A percentile compares a stretch with the other conserved stretches of the same genome.
phyloP scores from a whole-genome alignment of 169 alveolate genomes.

The Pseudocohnilembus persalinus region DNA sequence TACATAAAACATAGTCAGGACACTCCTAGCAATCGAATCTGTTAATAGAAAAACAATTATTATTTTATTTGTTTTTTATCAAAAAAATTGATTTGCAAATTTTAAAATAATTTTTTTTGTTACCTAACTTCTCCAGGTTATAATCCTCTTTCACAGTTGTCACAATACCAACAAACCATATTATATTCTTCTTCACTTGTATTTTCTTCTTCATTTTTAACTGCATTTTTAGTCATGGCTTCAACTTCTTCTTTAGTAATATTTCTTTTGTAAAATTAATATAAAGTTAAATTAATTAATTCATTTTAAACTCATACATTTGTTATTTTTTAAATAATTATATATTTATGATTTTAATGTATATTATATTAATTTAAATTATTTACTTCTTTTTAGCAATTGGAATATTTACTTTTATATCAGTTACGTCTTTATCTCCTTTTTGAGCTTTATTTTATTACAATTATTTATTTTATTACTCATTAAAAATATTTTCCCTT shows the following conservation, averaged over 20 bases:
- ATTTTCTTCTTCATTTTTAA: neutral
- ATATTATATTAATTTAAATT: neutral
- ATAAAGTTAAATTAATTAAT: slow-evolving; percentile 11
- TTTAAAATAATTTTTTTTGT: too few relatives aligned
- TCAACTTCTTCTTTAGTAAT: neutral
- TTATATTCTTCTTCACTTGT: slow-evolving; percentile 11
- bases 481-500: neutral
- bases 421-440: slow-evolving; percentile 34
- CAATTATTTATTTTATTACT: neutral
- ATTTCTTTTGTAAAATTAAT: slow-evolving; percentile 26
- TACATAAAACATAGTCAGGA: slow-evolving; percentile 44
- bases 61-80: too few relatives aligned
- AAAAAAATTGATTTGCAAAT: too few relatives aligned
- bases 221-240: neutral
- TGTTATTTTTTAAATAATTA: too few relatives aligned
- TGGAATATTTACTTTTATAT: slow-evolving; percentile 33
- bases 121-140: slow-evolving; percentile 25
- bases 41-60: neutral
- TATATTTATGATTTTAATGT: too few relatives aligned
- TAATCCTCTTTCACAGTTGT: slow-evolving; percentile 29
- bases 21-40: slow-evolving; percentile 44
- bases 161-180: slow-evolving; percentile 47
- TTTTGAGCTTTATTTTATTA: slow-evolving; percentile 8
- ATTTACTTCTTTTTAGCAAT: slow-evolving; percentile 16
- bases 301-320: slow-evolving; percentile 29